Percentiles rank a stretch among this genome's conserved stretches.
phyloP scores from a whole-genome alignment of 1,284 basidiomycete species.

The Marasmius oreades region DNA sequence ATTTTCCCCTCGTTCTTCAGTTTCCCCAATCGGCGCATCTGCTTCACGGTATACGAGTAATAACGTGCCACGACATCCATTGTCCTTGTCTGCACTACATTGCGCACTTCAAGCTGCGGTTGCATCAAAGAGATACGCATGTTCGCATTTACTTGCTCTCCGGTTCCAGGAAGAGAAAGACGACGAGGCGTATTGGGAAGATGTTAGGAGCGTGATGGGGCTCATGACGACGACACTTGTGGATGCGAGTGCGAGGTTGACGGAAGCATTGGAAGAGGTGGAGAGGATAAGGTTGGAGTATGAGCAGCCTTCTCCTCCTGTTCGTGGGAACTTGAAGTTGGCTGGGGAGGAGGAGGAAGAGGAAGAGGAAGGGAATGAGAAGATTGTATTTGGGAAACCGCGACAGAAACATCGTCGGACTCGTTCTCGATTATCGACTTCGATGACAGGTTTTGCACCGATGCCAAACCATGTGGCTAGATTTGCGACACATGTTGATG shows the following conservation, averaged over 20 bases:
- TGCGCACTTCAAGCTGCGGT: slow-evolving; percentile 59
- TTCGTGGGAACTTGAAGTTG: neutral
- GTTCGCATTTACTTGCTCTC: slow-evolving; percentile 71
- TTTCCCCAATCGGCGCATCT: slow-evolving; percentile 35
- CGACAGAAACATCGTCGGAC: slow-evolving; percentile 9
- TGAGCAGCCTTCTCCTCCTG: slow-evolving; percentile 40
- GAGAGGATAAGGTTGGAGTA: slow-evolving; percentile 47
- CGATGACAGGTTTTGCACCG: slow-evolving; percentile 58
- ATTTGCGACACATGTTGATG: slow-evolving; percentile 68
- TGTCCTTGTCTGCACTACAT: slow-evolving; percentile 60
- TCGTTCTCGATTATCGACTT: slow-evolving; percentile 25
- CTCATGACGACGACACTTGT: slow-evolving; percentile 62
- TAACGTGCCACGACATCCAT: slow-evolving; percentile 56
- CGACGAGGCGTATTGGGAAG: slow-evolving; percentile 76
- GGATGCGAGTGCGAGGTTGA: slow-evolving; percentile 58
- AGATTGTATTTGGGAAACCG: neutral
- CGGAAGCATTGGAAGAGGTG: slow-evolving; percentile 55
- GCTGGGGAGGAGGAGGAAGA: neutral
- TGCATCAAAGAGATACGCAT: slow-evolving; percentile 68
- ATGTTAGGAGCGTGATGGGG: slow-evolving; percentile 68
- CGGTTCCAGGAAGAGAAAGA: slow-evolving; percentile 60
- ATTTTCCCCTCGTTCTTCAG: slow-evolving; percentile 26
- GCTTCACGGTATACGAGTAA: slow-evolving; percentile 57
- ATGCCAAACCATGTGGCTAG: slow-evolving; percentile 60
- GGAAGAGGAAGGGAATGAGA: neutral